Evolutionary conservation across 1,139 yeast genomes (phyloP).

Genomic region (Arxiozyma bovina): DNA sequence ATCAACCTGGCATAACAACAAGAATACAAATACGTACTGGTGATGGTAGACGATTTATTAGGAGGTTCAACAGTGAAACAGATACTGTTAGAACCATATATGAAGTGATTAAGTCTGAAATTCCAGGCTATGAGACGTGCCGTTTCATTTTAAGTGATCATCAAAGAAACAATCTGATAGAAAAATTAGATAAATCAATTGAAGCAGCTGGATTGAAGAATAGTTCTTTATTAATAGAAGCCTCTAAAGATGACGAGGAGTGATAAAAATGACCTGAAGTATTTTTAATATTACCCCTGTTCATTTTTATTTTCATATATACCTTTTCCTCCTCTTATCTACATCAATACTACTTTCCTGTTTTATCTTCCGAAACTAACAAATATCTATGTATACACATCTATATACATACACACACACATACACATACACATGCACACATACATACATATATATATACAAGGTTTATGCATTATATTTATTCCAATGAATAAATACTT

Average conservation of each 20-base stretch:
- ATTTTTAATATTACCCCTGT: not conserved
- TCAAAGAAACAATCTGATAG: conserved; percentile 57
- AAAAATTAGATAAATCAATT: conserved; percentile 50
- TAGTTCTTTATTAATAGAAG: conserved; percentile 69
- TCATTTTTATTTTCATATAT: not conserved
- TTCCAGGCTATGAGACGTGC: conserved; percentile 35
- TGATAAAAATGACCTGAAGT: not conserved
- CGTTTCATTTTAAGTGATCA: conserved; percentile 55
- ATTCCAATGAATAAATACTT: not conserved
- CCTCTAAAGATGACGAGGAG: not conserved
- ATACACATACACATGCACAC: not conserved
- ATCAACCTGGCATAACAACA: conserved; percentile 49
- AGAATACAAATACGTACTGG: conserved; percentile 83
- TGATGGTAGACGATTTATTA: conserved; percentile 75
- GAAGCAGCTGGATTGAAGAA: conserved; percentile 71
- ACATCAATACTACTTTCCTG: not conserved
- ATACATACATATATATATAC: too few species aligned
- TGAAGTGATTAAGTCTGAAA: conserved; percentile 50
- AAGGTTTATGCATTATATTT: not conserved
- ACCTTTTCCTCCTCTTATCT: not conserved
- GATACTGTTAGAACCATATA: conserved; percentile 57
- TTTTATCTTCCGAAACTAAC: too few species aligned
- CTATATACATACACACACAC: too few species aligned
- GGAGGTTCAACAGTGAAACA: conserved; percentile 46
- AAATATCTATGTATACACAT: not conserved